These are phyloP conservation scores for Russula foetens DNA, from an alignment of 768 basidiomycete species.

Conservation along the genomic window DNA sequence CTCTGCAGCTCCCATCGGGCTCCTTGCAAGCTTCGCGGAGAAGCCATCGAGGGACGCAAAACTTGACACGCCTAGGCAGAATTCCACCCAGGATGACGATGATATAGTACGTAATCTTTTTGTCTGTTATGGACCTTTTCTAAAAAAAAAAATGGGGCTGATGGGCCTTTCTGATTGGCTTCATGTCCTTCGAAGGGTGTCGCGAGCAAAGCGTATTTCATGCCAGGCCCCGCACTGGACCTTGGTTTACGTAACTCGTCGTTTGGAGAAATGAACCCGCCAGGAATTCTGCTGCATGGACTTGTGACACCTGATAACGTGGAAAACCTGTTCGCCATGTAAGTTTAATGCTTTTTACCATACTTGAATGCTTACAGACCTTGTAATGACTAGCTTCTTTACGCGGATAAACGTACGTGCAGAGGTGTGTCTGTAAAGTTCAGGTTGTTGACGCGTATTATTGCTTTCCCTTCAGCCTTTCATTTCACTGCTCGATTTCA, in stretches of 20 bases:
- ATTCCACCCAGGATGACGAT: conserved; percentile 25
- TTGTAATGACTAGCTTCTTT: conserved; percentile 46
- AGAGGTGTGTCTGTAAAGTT: neutral
- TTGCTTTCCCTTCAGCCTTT: conserved; percentile 66
- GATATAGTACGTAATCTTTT: conserved; percentile 14
- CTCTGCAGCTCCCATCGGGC: conserved; percentile 62
- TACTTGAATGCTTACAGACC: neutral
- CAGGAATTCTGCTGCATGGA: conserved; percentile 75
- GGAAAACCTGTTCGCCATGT: conserved; percentile 80
- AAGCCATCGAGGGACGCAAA: conserved; percentile 37
- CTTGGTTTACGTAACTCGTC: conserved; percentile 58
- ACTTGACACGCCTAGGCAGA: conserved; percentile 3
- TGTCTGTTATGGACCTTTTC: neutral
- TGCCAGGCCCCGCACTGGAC: conserved; percentile 74
- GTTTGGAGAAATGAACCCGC: conserved; percentile 72
- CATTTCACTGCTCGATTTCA: conserved; percentile 70
- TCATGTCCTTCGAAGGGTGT: conserved; percentile 48
- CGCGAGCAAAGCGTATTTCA: conserved; percentile 72
- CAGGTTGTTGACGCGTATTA: conserved; percentile 32
- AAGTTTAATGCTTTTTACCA: conserved; percentile 26
- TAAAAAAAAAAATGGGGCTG: neutral
- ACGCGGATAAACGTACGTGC: conserved; percentile 50
- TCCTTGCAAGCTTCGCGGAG: conserved; percentile 66
- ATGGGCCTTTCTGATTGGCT: neutral
- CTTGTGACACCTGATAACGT: conserved; percentile 72